Evolutionary conservation across 177 flowering plant species (phyloP).

Genomic region (Vitis hybrid): DNA sequence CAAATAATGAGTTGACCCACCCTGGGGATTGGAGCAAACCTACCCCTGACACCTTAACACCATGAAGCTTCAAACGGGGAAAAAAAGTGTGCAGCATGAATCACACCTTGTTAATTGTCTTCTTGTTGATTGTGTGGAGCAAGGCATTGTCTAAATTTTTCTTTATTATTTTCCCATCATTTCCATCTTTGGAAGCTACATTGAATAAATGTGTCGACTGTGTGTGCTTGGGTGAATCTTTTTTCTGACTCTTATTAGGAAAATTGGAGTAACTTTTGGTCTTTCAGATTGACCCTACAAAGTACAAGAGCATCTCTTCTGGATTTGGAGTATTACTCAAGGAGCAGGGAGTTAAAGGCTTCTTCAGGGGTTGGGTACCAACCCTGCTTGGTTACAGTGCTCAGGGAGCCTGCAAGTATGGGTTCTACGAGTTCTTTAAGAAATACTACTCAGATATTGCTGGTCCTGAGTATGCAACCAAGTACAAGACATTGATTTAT

Average conservation of each 20-base stretch:
- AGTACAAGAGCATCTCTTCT: constrained; percentile 71
- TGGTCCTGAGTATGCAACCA: constrained; percentile 78
- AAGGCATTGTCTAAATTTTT: no score
- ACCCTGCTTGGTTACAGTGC: constrained; percentile 87
- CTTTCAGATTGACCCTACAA: constrained; percentile 78
- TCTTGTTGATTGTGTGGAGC: no score
- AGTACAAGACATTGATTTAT: constrained; percentile 80
- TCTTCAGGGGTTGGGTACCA: constrained; percentile 90
- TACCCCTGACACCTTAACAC: no score
- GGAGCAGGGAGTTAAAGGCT: constrained; percentile 79
- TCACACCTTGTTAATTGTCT: no score
- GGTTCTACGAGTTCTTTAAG: constrained; percentile 90
- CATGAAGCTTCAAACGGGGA: no score
- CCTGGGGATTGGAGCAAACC: no score
- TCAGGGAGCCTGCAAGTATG: constrained; percentile 90
- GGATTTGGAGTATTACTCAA: constrained; percentile 72
- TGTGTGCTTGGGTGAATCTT: neutral
- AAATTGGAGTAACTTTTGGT: neutral
- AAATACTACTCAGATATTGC: constrained; percentile 84
- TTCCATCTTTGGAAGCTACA: no score
- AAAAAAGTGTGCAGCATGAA: no score
- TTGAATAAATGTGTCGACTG: no score
- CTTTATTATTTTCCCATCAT: no score
- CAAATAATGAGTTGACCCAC: no score
- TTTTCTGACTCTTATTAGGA: neutral